These are phyloP conservation scores for Simmondsia chinensis DNA, from an alignment of 148 eudicot species.

Conservation along the genomic window DNA sequence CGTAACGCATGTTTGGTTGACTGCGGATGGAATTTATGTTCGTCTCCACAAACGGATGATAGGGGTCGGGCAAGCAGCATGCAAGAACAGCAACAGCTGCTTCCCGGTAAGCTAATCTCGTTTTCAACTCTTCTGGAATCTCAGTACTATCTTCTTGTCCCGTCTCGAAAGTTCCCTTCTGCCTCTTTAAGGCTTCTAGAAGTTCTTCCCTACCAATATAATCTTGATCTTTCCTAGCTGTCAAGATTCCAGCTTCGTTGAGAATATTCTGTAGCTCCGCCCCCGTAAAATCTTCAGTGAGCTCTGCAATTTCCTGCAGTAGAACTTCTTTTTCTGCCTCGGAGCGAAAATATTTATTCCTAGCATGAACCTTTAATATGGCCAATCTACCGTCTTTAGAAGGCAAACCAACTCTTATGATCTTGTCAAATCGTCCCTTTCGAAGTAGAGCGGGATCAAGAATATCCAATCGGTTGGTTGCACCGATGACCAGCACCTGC, in stretches of 20 bases:
- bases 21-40: slow-evolving; percentile 53
- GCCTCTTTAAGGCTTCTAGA: slow-evolving; percentile 84
- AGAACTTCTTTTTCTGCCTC: slow-evolving; percentile 76
- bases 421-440: slow-evolving; percentile 91
- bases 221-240: slow-evolving; percentile 87
- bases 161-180: slow-evolving; percentile 91
- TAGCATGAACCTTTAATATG: slow-evolving; percentile 91
- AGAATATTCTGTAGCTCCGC: slow-evolving; percentile 90
- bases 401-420: slow-evolving; percentile 90
- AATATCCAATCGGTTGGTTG: slow-evolving; percentile 86
- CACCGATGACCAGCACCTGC: slow-evolving; percentile 87
- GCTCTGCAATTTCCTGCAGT: slow-evolving; percentile 66
- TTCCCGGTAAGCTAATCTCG: slow-evolving; percentile 88
- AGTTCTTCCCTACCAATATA: slow-evolving; percentile 76
- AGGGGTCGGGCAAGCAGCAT: slow-evolving; percentile 67
- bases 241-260: slow-evolving; percentile 94
- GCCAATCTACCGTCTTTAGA: slow-evolving; percentile 87
- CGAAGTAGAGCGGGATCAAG: slow-evolving; percentile 88
- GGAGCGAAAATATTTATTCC: slow-evolving; percentile 69
- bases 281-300: slow-evolving; percentile 83
- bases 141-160: slow-evolving; percentile 79
- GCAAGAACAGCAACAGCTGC: slow-evolving; percentile 89
- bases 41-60: slow-evolving; percentile 73
- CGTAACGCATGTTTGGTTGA: slow-evolving; percentile 62
- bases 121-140: slow-evolving; percentile 74